phyloP scores from a whole-genome alignment of 2,329 filamentous ascomycete genomes.

The Diaporthe destruens region DNA sequence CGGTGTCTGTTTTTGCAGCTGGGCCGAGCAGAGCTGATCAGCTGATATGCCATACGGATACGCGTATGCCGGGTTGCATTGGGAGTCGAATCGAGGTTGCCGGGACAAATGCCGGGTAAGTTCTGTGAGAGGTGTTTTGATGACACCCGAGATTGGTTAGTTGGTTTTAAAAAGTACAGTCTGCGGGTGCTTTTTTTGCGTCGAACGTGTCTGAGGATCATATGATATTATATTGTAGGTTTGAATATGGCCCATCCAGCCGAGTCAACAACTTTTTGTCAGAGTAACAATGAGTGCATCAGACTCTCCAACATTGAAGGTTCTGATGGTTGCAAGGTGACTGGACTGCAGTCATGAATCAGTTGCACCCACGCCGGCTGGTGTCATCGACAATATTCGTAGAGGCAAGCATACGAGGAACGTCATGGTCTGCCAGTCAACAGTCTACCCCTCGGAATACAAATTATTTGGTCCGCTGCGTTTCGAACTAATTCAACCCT shows the following conservation, averaged over 20 bases:
- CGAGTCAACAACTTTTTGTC: background rate
- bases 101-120: background rate
- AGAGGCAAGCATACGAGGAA: background rate
- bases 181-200: too few species aligned
- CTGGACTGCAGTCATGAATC: background rate
- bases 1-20: background rate
- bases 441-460: background rate
- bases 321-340: background rate
- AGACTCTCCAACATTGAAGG: background rate
- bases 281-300: background rate
- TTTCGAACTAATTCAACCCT: background rate
- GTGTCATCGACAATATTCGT: background rate
- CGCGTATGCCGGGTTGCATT: background rate
- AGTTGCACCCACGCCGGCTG: background rate
- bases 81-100: background rate
- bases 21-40: background rate
- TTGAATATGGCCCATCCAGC: background rate
- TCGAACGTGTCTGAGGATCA: background rate
- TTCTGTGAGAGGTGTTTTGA: background rate
- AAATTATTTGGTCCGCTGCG: background rate
- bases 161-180: too few species aligned
- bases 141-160: background rate
- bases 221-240: too few species aligned
- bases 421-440: background rate
- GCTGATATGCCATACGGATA: background rate